These are phyloP conservation scores for Rhodosporidiobolus sp. DNA, from an alignment of 768 basidiomycete genomes.

Conservation along the genomic window DNA sequence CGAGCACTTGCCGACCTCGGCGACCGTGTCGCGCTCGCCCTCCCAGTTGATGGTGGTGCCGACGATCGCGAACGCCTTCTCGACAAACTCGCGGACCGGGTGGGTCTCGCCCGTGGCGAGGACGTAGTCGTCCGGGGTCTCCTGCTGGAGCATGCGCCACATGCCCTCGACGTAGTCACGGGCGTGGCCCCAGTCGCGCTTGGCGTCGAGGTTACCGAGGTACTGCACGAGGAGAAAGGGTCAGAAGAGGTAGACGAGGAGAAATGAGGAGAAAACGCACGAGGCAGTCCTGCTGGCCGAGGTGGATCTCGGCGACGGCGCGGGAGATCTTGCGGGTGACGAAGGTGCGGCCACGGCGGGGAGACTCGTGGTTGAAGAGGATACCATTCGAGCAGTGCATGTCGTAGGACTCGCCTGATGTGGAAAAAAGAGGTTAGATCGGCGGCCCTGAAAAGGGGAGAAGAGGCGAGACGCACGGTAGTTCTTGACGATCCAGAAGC, in stretches of 20 bases:
- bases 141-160: slow-evolving; percentile 95
- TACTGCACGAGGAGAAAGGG: slow-evolving; percentile 51
- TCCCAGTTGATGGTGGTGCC: slow-evolving; percentile 73
- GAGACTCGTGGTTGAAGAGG: slow-evolving; percentile 97
- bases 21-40: slow-evolving; percentile 58
- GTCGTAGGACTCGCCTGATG: slow-evolving; percentile 87
- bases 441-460: no score
- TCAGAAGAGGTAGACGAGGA: neutral
- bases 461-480: slow-evolving; percentile 40
- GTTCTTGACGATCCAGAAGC: slow-evolving; percentile 51
- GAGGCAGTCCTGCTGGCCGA: slow-evolving; percentile 83
- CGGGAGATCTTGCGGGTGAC: slow-evolving; percentile 92
- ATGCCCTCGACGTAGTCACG: slow-evolving; percentile 84
- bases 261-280: slow-evolving; percentile 1
- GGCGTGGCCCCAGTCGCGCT: slow-evolving; percentile 97
- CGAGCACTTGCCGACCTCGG: slow-evolving; percentile 72
- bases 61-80: slow-evolving; percentile 73
- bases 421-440: neutral
- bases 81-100: slow-evolving; percentile 85
- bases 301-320: slow-evolving; percentile 83
- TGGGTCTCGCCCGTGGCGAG: slow-evolving; percentile 96
- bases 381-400: slow-evolving; percentile 98
- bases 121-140: slow-evolving; percentile 78
- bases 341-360: slow-evolving; percentile 88
- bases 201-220: slow-evolving; percentile 88